Base-by-base conservation (phyloP, 352 stramenopile genomes). In the Phytophthora melonis region DNA sequence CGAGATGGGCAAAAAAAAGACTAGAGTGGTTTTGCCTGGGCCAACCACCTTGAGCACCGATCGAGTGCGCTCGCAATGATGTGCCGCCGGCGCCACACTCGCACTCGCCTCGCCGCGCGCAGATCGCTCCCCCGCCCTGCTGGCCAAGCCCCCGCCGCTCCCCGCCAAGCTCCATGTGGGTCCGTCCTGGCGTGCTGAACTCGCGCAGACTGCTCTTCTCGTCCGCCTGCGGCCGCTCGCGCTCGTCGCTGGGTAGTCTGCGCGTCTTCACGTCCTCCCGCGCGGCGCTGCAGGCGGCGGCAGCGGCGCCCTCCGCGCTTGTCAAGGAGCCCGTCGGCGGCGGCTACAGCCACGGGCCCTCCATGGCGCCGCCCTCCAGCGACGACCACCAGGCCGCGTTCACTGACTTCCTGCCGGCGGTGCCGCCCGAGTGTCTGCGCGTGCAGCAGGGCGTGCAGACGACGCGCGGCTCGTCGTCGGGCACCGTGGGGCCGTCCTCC, bases 381-480 rank as follows among this genome's bases (percentile, higher is more conserved):
- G 70, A 76, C 9, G 64, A 78, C 25, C 27, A 68, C n/a, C 64
- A 73, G 10, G 53, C 63, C 11, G 16, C 56, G 1, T 83, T 79
- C 58, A 79, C 82, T 14, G 86, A 93, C 74, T 91, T 93, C 54
- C 58, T 96, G 68, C 87, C 87, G 1, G 75, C 92, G 27, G 86
- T 96, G 56, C 89, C 89, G 11, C 78, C 87, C 55, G 88, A 95
- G 66, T 95, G 89, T 71, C 80, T 96, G 27, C 81, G 82, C 49
- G 84, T 94, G 63, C 81, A 89, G 66, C 61, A 81, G n/a, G 72
- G 73, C 5, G 23, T 58, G 9, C 54, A 59, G 19, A 41, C 65
- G 1, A 45, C 66, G 41, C 70, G 59, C 19, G 47, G 70, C 36
- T 14, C 36, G 8, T 9, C 9, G 8, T 9, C 34, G 16, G 58